Conservation (phyloP, 2,329 filamentous ascomycete genomes). For the Boeremia lycopersici region DNA sequence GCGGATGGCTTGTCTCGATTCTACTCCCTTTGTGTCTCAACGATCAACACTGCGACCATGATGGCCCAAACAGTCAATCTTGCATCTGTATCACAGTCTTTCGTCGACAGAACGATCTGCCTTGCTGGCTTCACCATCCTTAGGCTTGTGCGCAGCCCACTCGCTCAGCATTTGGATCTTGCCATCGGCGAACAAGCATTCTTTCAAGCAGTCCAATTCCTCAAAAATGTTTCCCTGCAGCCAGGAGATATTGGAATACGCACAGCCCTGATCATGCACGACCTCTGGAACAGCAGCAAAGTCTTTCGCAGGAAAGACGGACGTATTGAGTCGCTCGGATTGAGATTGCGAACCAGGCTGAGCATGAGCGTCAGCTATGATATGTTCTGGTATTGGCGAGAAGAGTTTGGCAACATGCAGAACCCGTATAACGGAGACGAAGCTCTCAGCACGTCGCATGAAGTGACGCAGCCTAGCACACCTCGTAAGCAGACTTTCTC, state of each 20-base stretch:
- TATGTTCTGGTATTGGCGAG: constrained; percentile 50
- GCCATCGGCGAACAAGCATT: constrained; percentile 44
- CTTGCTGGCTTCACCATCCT: constrained; percentile 43
- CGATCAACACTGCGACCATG: constrained; percentile 32
- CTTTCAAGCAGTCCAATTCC: constrained; percentile 39
- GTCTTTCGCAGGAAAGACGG: constrained; percentile 43
- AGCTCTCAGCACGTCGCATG: constrained; percentile 21
- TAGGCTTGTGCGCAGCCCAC: constrained; percentile 37
- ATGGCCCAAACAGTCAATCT: constrained; percentile 34
- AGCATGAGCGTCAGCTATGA: constrained; percentile 48
- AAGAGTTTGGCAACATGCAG: constrained; percentile 45
- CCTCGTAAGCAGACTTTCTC: constrained; percentile 32
- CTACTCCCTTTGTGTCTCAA: constrained; percentile 42
- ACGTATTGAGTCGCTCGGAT: constrained; percentile 37
- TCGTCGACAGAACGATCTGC: constrained; percentile 42
- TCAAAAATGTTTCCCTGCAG: constrained; percentile 42
- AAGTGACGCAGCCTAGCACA: constrained; percentile 31
- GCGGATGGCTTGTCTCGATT: constrained; percentile 37
- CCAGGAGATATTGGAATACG: constrained; percentile 40
- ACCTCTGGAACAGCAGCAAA: constrained; percentile 44
- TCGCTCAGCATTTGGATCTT: constrained; percentile 41
- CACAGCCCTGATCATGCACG: constrained; percentile 40
- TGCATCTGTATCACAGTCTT: constrained; percentile 38
- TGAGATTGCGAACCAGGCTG: constrained; percentile 41
- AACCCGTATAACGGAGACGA: constrained; percentile 47